Conservation (phyloP, 2,329 filamentous ascomycete species). For the Xylaria sp. region DNA sequence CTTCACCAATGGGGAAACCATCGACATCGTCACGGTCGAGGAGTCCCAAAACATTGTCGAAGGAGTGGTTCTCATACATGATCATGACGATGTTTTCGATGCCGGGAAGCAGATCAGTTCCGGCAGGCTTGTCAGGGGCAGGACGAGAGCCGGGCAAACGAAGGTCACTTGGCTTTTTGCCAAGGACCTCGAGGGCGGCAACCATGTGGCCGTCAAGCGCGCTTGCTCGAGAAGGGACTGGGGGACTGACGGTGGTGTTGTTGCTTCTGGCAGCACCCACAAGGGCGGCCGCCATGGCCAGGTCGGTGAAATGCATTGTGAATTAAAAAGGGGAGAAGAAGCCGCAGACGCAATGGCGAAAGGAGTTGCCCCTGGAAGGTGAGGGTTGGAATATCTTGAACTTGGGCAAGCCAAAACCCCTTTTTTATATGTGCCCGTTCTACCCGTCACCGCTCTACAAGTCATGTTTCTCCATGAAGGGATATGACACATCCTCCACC, state of each 20-base stretch:
- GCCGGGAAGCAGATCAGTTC: background rate
- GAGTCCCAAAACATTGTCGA: background rate
- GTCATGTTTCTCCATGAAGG: background rate
- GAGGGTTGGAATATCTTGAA: background rate
- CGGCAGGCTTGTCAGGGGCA: background rate
- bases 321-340: slow-evolving; percentile 5
- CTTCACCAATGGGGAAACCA: background rate
- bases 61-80: background rate
- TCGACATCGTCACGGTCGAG: background rate
- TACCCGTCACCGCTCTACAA: too few relatives aligned
- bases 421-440: background rate
- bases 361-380: background rate
- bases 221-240: background rate
- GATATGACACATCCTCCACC: background rate
- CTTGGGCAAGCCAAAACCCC: background rate
- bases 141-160: background rate
- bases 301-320: background rate
- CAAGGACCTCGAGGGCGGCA: background rate
- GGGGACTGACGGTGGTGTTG: background rate
- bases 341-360: background rate
- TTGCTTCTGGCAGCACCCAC: background rate
- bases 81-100: background rate
- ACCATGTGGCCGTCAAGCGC: background rate
- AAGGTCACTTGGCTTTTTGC: background rate
- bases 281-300: background rate